A percentile compares a stretch with the other conserved stretches of the same genome.
Conservation (phyloP, 2,329 filamentous ascomycete genomes). For the Didymella arachidicola region DNA sequence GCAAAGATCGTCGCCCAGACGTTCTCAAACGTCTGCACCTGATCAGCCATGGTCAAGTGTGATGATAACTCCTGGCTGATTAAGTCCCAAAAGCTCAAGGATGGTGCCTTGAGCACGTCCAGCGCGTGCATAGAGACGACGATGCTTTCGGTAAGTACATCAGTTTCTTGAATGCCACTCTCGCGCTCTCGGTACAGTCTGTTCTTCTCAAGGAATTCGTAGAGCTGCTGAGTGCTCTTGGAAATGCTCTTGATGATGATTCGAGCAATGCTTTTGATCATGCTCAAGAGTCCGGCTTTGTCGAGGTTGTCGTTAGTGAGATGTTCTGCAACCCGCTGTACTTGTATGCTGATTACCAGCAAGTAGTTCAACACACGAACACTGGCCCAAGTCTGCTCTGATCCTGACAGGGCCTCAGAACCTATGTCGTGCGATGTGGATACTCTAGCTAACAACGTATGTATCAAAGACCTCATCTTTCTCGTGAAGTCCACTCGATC, state of each 20-base stretch:
- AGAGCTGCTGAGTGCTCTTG: slow-evolving; percentile 49
- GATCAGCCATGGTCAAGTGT: slow-evolving; percentile 25
- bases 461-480: slow-evolving; percentile 53
- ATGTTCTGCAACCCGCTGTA: slow-evolving; percentile 43
- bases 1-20: slow-evolving; percentile 59
- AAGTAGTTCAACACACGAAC: slow-evolving; percentile 40
- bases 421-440: not conserved
- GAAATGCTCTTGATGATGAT: slow-evolving; percentile 50
- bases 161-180: slow-evolving; percentile 57
- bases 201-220: slow-evolving; percentile 56
- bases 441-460: slow-evolving; percentile 41
- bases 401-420: not conserved
- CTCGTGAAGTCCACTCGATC: slow-evolving; percentile 59
- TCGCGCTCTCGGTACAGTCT: slow-evolving; percentile 54
- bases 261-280: slow-evolving; percentile 48
- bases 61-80: slow-evolving; percentile 47
- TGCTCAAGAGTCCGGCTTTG: slow-evolving; percentile 30
- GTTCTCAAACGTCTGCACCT: slow-evolving; percentile 47
- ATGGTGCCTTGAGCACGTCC: slow-evolving; percentile 36
- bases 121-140: slow-evolving; percentile 58
- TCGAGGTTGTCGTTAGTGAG: slow-evolving; percentile 24
- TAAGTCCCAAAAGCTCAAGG: slow-evolving; percentile 55
- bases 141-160: slow-evolving; percentile 55
- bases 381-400: not conserved
- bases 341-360: slow-evolving; percentile 42